phyloP scores from a whole-genome alignment of 768 basidiomycete genomes.

The Macrolepiota albuminosa region DNA sequence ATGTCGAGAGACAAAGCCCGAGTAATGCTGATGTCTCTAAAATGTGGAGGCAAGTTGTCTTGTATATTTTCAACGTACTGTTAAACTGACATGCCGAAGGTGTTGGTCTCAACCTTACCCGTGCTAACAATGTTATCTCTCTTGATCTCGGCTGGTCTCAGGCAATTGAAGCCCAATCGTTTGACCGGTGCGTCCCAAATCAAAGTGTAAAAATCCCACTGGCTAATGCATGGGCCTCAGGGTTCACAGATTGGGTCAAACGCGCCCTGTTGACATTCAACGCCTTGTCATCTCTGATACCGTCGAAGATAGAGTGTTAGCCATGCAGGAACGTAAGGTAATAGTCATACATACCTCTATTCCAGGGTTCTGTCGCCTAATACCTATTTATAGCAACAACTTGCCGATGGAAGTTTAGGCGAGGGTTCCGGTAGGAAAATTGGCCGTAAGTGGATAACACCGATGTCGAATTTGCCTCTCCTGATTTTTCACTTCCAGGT shows the following conservation, averaged over 20 bases:
- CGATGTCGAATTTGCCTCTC: neutral
- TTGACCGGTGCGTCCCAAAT: constrained; percentile 33
- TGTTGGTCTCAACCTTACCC: constrained; percentile 54
- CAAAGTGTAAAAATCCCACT: constrained; percentile 7
- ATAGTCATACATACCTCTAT: neutral
- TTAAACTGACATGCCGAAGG: constrained; percentile 19
- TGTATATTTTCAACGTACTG: neutral
- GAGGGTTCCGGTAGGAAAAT: constrained; percentile 60
- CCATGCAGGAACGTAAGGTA: constrained; percentile 58
- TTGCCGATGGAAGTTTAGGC: constrained; percentile 59
- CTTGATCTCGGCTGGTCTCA: constrained; percentile 63
- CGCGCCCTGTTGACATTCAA: constrained; percentile 43
- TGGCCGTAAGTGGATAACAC: constrained; percentile 33
- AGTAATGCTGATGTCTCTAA: constrained; percentile 59
- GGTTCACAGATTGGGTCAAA: constrained; percentile 56
- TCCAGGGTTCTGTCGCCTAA: neutral
- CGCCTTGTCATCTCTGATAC: constrained; percentile 56
- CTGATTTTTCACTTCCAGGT: constrained; percentile 20
- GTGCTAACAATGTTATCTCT: constrained; percentile 61
- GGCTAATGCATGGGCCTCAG: constrained; percentile 6
- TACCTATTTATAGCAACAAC: constrained; percentile 31
- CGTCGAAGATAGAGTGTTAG: constrained; percentile 68
- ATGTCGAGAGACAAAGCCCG: constrained; percentile 54
- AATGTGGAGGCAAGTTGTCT: constrained; percentile 47
- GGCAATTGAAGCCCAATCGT: constrained; percentile 59